Evolutionary conservation across 2,329 filamentous ascomycete species (phyloP).

Genomic region (Pezizomycotina sp.): DNA sequence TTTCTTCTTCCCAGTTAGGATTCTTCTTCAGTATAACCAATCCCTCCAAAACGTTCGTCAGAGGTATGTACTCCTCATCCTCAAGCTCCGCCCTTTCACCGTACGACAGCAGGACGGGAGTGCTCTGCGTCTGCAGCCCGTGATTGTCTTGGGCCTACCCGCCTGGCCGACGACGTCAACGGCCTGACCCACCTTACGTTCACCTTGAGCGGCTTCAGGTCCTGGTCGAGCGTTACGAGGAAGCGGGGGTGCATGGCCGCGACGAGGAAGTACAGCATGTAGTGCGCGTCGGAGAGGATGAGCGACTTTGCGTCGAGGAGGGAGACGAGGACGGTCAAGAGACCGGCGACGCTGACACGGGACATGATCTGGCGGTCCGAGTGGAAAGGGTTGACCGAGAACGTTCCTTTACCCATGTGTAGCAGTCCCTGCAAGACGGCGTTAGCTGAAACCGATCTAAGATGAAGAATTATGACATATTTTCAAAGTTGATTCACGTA

Average conservation of each 20-base stretch:
- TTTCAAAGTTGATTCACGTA: too few relatives aligned
- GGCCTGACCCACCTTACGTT: slow-evolving; percentile 96
- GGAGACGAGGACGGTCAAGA: slow-evolving; percentile 77
- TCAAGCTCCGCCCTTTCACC: slow-evolving; percentile 93
- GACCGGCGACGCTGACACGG: slow-evolving; percentile 70
- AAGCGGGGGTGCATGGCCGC: slow-evolving; percentile 95
- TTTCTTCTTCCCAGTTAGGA: slow-evolving; percentile 32
- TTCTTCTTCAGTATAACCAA: slow-evolving; percentile 88
- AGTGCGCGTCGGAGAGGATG: slow-evolving; percentile 57
- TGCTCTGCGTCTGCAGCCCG: slow-evolving; percentile 98
- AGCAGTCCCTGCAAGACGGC: slow-evolving; percentile 56
- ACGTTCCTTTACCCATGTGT: slow-evolving; percentile 97
- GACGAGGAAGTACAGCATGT: slow-evolving; percentile 91
- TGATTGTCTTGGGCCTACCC: slow-evolving; percentile 94
- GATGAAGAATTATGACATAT: neutral
- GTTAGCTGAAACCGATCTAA: neutral
- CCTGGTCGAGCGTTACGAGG: slow-evolving; percentile 87
- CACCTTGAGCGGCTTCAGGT: slow-evolving; percentile 81
- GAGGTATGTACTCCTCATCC: slow-evolving; percentile 88
- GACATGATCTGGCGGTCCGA: slow-evolving; percentile 93
- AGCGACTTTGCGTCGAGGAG: slow-evolving; percentile 78
- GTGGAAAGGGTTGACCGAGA: slow-evolving; percentile 96
- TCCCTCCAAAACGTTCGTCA: slow-evolving; percentile 83
- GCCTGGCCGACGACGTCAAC: slow-evolving; percentile 97
- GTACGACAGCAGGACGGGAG: slow-evolving; percentile 85